Evolutionary conservation across 768 basidiomycete genomes (phyloP).

Genomic region (Russula sp.): DNA sequence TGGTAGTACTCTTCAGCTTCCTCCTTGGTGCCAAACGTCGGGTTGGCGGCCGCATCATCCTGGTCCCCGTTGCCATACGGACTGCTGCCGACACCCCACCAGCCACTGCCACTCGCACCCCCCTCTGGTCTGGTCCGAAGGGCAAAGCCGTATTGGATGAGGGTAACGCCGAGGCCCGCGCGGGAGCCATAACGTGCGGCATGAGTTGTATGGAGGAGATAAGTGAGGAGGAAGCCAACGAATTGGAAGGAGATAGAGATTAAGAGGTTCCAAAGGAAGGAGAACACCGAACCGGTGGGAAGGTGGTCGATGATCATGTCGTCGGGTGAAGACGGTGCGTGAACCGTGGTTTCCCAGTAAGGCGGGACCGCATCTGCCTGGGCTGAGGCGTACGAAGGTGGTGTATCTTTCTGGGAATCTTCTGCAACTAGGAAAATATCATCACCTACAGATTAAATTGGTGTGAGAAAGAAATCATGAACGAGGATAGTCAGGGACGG

Average conservation of each 20-base stretch:
- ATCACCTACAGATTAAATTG: constrained; percentile 42
- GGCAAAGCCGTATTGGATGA: constrained; percentile 93
- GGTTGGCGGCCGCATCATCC: neutral
- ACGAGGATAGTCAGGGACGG: constrained; percentile 23
- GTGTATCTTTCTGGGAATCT: constrained; percentile 71
- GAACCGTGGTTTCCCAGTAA: constrained; percentile 97
- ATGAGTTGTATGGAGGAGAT: constrained; percentile 89
- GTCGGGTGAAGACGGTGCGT: constrained; percentile 68
- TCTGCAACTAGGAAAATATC: constrained; percentile 75
- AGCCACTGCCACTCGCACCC: constrained; percentile 25
- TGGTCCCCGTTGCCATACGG: neutral
- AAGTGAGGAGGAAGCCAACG: constrained; percentile 87
- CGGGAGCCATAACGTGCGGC: constrained; percentile 89
- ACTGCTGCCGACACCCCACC: neutral
- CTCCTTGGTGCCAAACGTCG: constrained; percentile 14
- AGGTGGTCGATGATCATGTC: constrained; percentile 89
- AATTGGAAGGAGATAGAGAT: constrained; percentile 97
- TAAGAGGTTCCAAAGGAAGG: constrained; percentile 87
- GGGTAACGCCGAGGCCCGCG: constrained; percentile 90
- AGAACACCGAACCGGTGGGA: constrained; percentile 74
- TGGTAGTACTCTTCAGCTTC: constrained; percentile 21
- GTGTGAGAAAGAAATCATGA: neutral
- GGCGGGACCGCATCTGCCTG: constrained; percentile 94
- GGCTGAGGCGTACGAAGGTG: constrained; percentile 88
- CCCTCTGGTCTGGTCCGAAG: constrained; percentile 48